Conservation (phyloP, 2,329 filamentous ascomycete genomes). For the Grosmannia serpens region DNA sequence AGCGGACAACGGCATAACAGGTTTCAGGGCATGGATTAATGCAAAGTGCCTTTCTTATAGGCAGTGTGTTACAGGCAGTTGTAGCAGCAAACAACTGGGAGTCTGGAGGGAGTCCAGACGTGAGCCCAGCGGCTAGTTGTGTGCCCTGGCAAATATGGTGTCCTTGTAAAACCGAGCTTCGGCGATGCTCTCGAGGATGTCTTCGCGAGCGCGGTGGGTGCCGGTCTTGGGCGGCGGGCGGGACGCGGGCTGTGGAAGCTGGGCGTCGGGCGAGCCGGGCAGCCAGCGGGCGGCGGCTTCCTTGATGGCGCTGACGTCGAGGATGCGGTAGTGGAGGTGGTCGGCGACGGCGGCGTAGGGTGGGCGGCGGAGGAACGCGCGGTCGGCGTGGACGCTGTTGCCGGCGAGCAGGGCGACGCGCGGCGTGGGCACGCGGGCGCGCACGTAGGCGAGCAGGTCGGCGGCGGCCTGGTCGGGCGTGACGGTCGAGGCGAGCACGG, state of each 20-base stretch:
- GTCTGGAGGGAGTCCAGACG: too few species aligned
- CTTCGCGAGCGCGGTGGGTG: conserved; percentile 71
- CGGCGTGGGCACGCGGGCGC: conserved; percentile 54
- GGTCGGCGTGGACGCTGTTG: conserved; percentile 87
- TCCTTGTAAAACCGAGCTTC: conserved; percentile 79
- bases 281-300: conserved; percentile 82
- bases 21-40: too few species aligned
- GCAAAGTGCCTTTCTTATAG: too few species aligned
- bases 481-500: conserved; percentile 61
- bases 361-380: conserved; percentile 61
- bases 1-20: too few species aligned
- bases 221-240: conserved; percentile 40
- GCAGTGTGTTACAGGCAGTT: too few species aligned
- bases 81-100: too few species aligned
- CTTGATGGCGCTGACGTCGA: conserved; percentile 88
- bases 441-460: conserved; percentile 67
- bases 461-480: conserved; percentile 62
- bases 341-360: conserved; percentile 66
- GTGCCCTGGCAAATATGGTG: conserved; percentile 42
- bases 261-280: conserved; percentile 29
- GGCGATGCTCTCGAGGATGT: conserved; percentile 90
- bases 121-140: too few species aligned
- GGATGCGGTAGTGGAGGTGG: conserved; percentile 77
- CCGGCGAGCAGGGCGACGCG: conserved; percentile 69
- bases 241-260: conserved; percentile 36